Base-by-base conservation (phyloP, 257 asterid genomes). In the Thymus quinquecostatus region DNA sequence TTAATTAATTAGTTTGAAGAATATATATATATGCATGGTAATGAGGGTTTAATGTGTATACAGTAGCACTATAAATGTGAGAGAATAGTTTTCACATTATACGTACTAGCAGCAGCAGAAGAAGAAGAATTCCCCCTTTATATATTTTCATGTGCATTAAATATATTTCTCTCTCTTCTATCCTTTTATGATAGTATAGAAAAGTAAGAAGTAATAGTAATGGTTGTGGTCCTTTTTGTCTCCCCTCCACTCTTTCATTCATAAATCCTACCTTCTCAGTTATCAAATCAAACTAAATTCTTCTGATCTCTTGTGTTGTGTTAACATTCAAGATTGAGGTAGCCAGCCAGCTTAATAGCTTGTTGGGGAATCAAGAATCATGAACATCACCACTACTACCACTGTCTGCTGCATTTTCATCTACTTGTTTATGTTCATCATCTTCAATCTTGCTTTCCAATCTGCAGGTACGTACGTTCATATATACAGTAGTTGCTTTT, bases 161-260 rank as follows among this genome's bases (percentile, higher is more conserved):
- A 62, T 84, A 64, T 38, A 7, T 32, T 13, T 44, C 27, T 50
- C 59, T 68, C 71, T 60, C 73, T 61, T 62, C 30, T 40, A 48
- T 75, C 49, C 56, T 40, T 51, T 55, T 66, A 10, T 60, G 21
- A 21, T 21, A 21, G 21, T 21, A 21, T 21, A 21, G 21, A 21
- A 21, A 21, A 21, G 70, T 41, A 61, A 55, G 14, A 64, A 27
- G 55, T n/a, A 36, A 21, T 44, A 60, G 48, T 78, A 47, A 60
- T 51, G 73, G 66, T 60, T 8, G 56, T 64, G 74, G 85, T 77
- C 82, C 78, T 77, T 73, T 66, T 64, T 77, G 77, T 41, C 77
- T 70, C 79, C 79, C 80, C 66, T 73, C 53, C n/a, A 28, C 43
- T 13, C 60, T 68, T 9, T 60, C 62, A 5, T 57, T 47, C 51